Evolutionary conservation across 352 stramenopile genomes (phyloP), one percentile per base, ranked within the genome.

Genomic region (Phytophthora sp.): DNA sequence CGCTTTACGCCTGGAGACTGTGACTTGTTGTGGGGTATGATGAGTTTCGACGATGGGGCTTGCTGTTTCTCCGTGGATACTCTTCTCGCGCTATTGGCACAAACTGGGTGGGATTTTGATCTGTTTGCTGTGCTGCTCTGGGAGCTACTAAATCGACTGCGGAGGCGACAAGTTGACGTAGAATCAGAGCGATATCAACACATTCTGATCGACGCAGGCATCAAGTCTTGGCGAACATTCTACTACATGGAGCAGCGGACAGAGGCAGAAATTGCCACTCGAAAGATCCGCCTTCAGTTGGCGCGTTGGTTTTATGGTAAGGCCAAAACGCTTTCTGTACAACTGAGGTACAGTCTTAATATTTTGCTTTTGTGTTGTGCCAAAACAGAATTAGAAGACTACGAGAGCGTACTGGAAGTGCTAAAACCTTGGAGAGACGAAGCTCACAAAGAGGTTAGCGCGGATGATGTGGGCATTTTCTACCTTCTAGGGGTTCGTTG

Each of bases 251-350:
- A 90, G 27, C 73, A 87, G 5, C 57, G 62, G 13, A 54, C 27
- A 21, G 55, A 72, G 27, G 72, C 38, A 7, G 56, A 65, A 42
- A 35, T 24, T 24, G 59, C 38, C 8, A 67, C 46, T 15, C 31
- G 50, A 59, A 37, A 8, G 15, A 51, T 45, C 20, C 54, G 65
- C 10, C 52, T 94, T 26, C 82, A 92, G 45, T 39, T 89, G 9
- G 76, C 76, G 11, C 61, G 85, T n/a, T 94, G 85, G 85, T 83
- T 92, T 35, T 94, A 87, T 52, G 65, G 85, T 92, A 62, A 63
- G 74, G 43, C 39, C 20, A 42, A 15, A 23, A 46, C 4, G 13
- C 28, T 30, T n/a, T 26, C n/a, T 28, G 35, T 6, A 4, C 4
- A 38, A 17, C 17, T 6, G 15, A 63, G 7, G 17, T n/a, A 10